Evolutionary conservation across 495 filamentous ascomycete species (phyloP), one percentile per base, ranked within the genome.

Genomic region (Podospora pseudoanserina): DNA sequence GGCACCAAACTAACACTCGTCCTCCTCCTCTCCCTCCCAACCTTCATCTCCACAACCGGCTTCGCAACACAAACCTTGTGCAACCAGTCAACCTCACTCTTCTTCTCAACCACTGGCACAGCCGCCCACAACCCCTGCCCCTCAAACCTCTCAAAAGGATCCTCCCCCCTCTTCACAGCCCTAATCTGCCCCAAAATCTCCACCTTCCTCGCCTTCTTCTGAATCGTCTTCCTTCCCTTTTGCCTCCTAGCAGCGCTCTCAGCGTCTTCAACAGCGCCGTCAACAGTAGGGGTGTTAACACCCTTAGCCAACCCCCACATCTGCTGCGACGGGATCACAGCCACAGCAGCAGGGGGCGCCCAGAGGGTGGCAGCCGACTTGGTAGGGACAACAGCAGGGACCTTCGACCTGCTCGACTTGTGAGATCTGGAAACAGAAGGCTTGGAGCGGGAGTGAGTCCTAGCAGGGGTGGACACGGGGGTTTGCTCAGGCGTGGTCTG

Each of bases 161-260:
- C 60, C 15, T 64, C 18, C 9, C 71, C 71, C 1, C 19, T 15
- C 65, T 74, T 71, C 16, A 76, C 61, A 58, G 67, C 71, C 4
- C 62, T 63, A 58, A 74, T 76, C 58, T 73, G 70, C 56, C 53
- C 69, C 20, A 74, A 57, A 20, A 77, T 72, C 71, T 77, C 75
- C 1, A 27, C 64, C 20, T 53, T 20, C 7, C 68, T 54, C 32
- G 32, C 30, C 49, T 57, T 34, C 44, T 63, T 70, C 66, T 73
- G 69, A 28, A 60, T 64, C 18, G 27, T 32, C 66, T 71, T 68
- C 15, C 76, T 28, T 26, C 71, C 62, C n/a, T 67, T 63, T 0
- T 67, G 68, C 15, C 73, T 66, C 9, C 69, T 67, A 9, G 55
- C 54, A 18, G 28, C 28, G 6, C 73, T 68, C 15, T 73, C 68